Base-by-base conservation (phyloP, 1,139 yeast genomes). In the Trichomonascaceae sp. region DNA sequence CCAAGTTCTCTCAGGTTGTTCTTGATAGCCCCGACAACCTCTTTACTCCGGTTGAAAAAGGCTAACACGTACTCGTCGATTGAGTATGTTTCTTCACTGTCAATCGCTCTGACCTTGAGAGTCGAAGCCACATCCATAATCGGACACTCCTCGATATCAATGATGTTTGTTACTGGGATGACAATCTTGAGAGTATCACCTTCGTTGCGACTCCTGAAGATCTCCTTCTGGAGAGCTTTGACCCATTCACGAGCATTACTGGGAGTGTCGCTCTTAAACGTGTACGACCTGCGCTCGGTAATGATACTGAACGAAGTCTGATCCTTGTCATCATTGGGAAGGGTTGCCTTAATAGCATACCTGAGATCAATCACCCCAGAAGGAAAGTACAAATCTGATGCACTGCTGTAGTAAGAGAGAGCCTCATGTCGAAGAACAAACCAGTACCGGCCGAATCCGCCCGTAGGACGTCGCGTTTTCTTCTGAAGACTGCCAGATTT, bases 351-450 rank as follows among this genome's bases (percentile, higher is more conserved):
- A 4, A 69, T 50, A 9, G 87, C 84, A 13, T 69, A 64, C 34
- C 76, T 65, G 38, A 84, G 60, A 50, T 84, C 93, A 30, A 89
- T 73, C 0, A 82, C 76, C 25, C 80, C 60, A 4, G 65, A 62
- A 0, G 97, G 97, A 57, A 85, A 85, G 54, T 85, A 85, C 16
- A 79, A 59, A 37, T 84, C 93, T 0, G 84, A 75, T 1, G 94
- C 70, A 4, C 73, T 72, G 6, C 71, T 59, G 52, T 79, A 85
- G 32, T 82, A 66, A 3, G 82, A 67, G 16, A 87, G 62, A 0
- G 87, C 70, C 35, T 76, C 76, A 28, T 75, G 73, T 42, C 80
- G 64, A 38, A 87, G 59, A 2, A 84, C 69, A 11, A 85, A 84
- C 95, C 96, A 89, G 51, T 69, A 77, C 29, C 80, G 60, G 16